phyloP scores from a whole-genome alignment of 202 grass and related monocot genomes.

The Dendrocalamus latiflorus region DNA sequence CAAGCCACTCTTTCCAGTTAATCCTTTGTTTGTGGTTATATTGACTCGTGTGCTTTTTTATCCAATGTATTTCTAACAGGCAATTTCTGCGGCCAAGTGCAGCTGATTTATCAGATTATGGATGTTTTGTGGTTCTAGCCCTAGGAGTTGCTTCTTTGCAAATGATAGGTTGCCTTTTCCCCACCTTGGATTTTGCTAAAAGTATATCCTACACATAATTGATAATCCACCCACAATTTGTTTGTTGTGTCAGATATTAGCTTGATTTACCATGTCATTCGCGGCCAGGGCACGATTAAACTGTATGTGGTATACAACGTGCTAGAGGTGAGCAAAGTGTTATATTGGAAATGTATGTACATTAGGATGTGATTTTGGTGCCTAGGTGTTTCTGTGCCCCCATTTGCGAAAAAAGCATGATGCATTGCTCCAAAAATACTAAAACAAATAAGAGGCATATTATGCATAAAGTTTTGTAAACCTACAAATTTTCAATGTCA shows the following conservation, averaged over 20 bases:
- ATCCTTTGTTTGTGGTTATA: background rate
- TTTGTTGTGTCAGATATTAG: conserved; percentile 87
- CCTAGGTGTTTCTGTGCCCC: too few species aligned
- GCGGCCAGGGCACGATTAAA: conserved; percentile 95
- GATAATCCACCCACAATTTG: conserved; percentile 23
- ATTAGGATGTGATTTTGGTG: too few species aligned
- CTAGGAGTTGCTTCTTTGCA: conserved; percentile 87
- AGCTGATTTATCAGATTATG: conserved; percentile 94
- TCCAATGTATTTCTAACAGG: conserved; percentile 55
- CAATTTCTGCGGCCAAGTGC: conserved; percentile 70
- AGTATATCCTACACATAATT: background rate
- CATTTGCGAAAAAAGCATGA: too few species aligned
- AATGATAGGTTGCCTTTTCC: conserved; percentile 62
- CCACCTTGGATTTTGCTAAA: conserved; percentile 14
- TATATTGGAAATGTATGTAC: conserved; percentile 8
- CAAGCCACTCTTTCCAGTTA: background rate
- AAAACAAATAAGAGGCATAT: too few species aligned
- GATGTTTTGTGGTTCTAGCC: conserved; percentile 90
- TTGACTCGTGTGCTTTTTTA: conserved; percentile 18
- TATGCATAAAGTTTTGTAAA: too few species aligned
- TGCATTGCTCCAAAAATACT: too few species aligned
- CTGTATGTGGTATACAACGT: conserved; percentile 99
- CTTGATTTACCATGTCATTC: conserved; percentile 99
- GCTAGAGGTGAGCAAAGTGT: conserved; percentile 70
- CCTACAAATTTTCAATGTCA: too few species aligned